Percentiles rank a stretch among this genome's conserved stretches.
Evolutionary conservation across 768 basidiomycete genomes (phyloP).

Genomic region (Asterophora parasitica): DNA sequence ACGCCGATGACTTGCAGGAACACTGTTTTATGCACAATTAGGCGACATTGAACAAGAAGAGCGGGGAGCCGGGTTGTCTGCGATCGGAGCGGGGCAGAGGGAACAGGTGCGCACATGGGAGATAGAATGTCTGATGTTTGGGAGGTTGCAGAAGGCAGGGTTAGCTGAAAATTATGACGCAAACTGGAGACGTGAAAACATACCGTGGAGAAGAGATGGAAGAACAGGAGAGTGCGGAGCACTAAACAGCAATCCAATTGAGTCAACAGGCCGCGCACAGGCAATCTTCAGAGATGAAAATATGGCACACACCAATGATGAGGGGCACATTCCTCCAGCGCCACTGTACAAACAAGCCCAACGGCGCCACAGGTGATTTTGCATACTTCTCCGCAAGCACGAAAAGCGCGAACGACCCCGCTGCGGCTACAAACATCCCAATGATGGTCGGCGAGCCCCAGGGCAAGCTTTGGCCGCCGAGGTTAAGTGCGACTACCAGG

Average conservation of each 20-base stretch:
- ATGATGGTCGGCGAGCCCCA: slow-evolving; percentile 23
- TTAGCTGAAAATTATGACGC: background rate
- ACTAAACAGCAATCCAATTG: slow-evolving; percentile 5
- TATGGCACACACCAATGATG: slow-evolving; percentile 16
- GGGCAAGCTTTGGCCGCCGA: slow-evolving; percentile 21
- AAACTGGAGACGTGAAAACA: slow-evolving; percentile 2
- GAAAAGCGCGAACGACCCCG: slow-evolving; percentile 17
- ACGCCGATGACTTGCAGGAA: slow-evolving; percentile 22
- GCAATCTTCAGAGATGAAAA: background rate
- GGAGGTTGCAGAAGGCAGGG: background rate
- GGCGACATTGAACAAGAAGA: no score
- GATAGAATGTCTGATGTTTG: slow-evolving; percentile 20
- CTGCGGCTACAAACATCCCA: slow-evolving; percentile 19
- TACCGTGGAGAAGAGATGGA: slow-evolving; percentile 21
- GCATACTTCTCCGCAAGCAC: slow-evolving; percentile 20
- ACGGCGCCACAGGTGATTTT: slow-evolving; percentile 18
- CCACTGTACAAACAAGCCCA: slow-evolving; percentile 20
- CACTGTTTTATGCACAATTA: slow-evolving; percentile 5
- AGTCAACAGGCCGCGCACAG: background rate
- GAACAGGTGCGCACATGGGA: slow-evolving; percentile 15
- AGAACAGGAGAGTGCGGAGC: slow-evolving; percentile 19
- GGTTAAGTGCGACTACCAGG: slow-evolving; percentile 21
- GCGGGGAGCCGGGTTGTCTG: background rate
- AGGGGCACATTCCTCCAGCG: slow-evolving; percentile 24
- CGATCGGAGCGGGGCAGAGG: slow-evolving; percentile 4